Conservation (phyloP, 2,329 filamentous ascomycete species). For the Thielaviopsis ethacetica region DNA sequence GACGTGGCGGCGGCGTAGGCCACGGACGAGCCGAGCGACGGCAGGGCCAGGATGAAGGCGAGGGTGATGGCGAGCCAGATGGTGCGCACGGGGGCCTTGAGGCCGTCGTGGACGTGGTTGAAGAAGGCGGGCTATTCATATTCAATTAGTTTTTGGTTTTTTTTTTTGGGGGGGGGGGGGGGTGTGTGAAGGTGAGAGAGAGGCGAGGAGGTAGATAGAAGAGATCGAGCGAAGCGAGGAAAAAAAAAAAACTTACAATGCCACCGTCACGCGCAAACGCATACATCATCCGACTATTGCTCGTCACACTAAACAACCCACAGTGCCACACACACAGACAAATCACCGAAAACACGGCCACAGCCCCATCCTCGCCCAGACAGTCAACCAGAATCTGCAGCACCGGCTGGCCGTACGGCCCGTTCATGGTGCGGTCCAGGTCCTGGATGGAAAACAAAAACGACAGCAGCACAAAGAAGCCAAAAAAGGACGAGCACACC, state of each 20-base stretch:
- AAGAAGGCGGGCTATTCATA: constrained; percentile 29
- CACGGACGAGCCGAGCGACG: constrained; percentile 35
- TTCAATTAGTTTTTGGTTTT: background rate
- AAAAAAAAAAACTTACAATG: constrained; percentile 21
- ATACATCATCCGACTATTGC: constrained; percentile 43
- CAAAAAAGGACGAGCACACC: constrained; percentile 37
- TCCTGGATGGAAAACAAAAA: constrained; percentile 44
- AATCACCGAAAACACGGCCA: constrained; percentile 36
- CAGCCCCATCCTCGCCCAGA: constrained; percentile 36
- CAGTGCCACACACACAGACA: constrained; percentile 47
- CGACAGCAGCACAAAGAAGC: constrained; percentile 41
- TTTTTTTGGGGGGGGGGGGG: background rate
- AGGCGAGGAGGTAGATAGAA: background rate
- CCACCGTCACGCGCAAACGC: constrained; percentile 39
- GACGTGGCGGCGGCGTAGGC: constrained; percentile 42
- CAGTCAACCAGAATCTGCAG: constrained; percentile 42
- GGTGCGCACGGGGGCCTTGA: constrained; percentile 33
- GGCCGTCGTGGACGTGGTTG: constrained; percentile 32
- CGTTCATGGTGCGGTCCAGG: constrained; percentile 30
- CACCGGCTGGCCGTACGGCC: constrained; percentile 33
- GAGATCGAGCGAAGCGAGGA: background rate
- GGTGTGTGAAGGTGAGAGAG: background rate
- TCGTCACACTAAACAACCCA: constrained; percentile 40
- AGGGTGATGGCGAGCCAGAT: constrained; percentile 38
- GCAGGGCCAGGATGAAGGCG: constrained; percentile 37